phyloP scores from a whole-genome alignment of 192 early-diverging fungal species.

The Backusella morwellensis region DNA sequence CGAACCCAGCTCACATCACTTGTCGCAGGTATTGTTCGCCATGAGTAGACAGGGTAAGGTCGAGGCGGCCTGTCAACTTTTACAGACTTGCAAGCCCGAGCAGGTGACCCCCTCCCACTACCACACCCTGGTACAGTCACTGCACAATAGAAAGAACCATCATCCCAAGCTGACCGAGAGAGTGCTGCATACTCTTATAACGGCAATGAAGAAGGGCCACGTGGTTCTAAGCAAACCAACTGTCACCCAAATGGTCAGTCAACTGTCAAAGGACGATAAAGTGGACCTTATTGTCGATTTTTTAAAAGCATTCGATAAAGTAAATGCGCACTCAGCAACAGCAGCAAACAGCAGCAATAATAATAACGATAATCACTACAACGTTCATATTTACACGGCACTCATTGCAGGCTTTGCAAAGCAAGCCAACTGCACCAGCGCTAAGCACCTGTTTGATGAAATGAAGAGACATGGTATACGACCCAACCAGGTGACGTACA shows the following conservation, averaged over 20 bases:
- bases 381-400: constrained; percentile 31
- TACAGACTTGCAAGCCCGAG: not conserved
- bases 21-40: constrained; percentile 19
- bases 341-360: not conserved
- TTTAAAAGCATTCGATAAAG: not conserved
- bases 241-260: constrained; percentile 3
- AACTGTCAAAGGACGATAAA: not conserved
- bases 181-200: not conserved
- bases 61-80: not conserved
- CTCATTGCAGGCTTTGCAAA: constrained; percentile 24
- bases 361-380: not conserved
- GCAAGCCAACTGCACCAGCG: constrained; percentile 13
- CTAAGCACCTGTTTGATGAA: constrained; percentile 21
- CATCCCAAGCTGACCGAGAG: not conserved
- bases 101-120: constrained; percentile 8
- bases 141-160: not conserved
- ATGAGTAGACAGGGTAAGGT: constrained; percentile 12
- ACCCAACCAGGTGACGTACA: constrained; percentile 20
- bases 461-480: constrained; percentile 21
- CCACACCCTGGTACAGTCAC: constrained; percentile 10
- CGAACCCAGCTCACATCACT: not conserved
- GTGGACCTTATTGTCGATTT: constrained; percentile 13
- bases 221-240: not conserved
- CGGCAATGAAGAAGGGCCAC: not conserved
- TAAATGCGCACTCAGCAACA: not conserved